Conservation (phyloP, 2,329 filamentous ascomycete genomes). For the Fusarium anthophilum region DNA sequence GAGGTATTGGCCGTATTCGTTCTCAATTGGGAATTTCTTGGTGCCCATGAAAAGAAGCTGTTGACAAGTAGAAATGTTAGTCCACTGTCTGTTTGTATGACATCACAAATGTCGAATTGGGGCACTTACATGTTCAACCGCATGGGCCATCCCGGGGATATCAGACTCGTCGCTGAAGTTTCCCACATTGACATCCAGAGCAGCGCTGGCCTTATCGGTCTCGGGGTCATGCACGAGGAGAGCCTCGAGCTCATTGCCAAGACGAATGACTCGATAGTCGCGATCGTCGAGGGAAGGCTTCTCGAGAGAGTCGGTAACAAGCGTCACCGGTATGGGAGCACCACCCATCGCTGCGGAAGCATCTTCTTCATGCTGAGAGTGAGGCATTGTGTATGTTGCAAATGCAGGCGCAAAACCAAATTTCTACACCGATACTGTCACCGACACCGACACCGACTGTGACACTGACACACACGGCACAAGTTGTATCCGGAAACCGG, state of each 20-base stretch:
- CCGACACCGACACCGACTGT: slow-evolving; percentile 23
- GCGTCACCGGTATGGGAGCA: slow-evolving; percentile 43
- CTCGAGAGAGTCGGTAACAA: slow-evolving; percentile 77
- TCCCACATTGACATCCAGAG: slow-evolving; percentile 94
- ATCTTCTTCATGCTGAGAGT: slow-evolving; percentile 42
- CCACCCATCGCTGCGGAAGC: slow-evolving; percentile 38
- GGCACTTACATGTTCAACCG: slow-evolving; percentile 81
- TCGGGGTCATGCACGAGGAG: slow-evolving; percentile 92
- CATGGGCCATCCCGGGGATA: slow-evolving; percentile 95
- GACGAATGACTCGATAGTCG: slow-evolving; percentile 84
- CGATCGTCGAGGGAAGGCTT: slow-evolving; percentile 87
- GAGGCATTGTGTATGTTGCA: slow-evolving; percentile 36
- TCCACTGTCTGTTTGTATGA: background rate
- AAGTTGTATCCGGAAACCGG: slow-evolving; percentile 8
- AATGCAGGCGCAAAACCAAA: slow-evolving; percentile 20
- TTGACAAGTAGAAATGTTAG: slow-evolving; percentile 17
- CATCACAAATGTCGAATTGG: background rate
- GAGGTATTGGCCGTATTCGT: slow-evolving; percentile 94
- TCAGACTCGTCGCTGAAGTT: slow-evolving; percentile 92
- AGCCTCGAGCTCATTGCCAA: slow-evolving; percentile 89
- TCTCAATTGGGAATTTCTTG: slow-evolving; percentile 95
- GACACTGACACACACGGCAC: slow-evolving; percentile 21
- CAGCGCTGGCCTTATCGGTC: slow-evolving; percentile 96
- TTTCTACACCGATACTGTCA: slow-evolving; percentile 7
- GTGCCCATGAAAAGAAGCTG: slow-evolving; percentile 96